Conservation (phyloP, 495 filamentous ascomycete genomes). For the Trichoderma gamsii region DNA sequence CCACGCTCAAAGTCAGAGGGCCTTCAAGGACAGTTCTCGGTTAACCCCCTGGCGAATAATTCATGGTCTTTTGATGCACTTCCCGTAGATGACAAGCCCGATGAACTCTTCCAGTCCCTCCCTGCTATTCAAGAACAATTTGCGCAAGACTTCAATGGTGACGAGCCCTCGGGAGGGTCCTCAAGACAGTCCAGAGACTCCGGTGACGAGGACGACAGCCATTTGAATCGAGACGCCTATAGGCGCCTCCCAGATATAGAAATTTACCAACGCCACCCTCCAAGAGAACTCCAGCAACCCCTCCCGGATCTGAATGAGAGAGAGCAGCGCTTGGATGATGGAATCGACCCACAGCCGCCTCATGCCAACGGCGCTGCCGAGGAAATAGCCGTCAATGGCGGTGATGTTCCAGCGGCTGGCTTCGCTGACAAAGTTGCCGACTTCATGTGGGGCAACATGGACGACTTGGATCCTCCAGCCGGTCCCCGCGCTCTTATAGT, state of each 20-base stretch:
- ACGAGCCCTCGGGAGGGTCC: background rate
- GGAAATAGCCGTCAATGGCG: background rate
- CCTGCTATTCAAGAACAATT: background rate
- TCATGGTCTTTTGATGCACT: conserved; percentile 42
- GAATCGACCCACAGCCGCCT: background rate
- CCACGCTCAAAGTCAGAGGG: conserved; percentile 44
- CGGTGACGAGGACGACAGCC: background rate
- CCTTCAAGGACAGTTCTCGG: conserved; percentile 26
- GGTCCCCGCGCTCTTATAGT: background rate
- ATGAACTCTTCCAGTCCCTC: background rate
- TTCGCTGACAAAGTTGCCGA: conserved; percentile 37
- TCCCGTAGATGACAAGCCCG: conserved; percentile 16
- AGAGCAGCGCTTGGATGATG: background rate
- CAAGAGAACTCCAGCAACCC: background rate
- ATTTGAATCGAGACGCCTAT: background rate
- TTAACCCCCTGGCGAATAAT: conserved; percentile 43
- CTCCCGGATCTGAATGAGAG: background rate
- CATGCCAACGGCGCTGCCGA: background rate
- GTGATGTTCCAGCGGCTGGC: conserved; percentile 19
- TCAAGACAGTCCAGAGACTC: background rate
- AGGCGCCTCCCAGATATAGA: background rate
- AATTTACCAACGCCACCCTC: background rate
- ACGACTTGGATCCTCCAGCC: conserved; percentile 16
- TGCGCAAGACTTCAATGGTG: background rate
- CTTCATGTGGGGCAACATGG: conserved; percentile 42